Evolutionary conservation across 2,329 filamentous ascomycete genomes (phyloP).

Genomic region (Ophiostoma fasciatum): DNA sequence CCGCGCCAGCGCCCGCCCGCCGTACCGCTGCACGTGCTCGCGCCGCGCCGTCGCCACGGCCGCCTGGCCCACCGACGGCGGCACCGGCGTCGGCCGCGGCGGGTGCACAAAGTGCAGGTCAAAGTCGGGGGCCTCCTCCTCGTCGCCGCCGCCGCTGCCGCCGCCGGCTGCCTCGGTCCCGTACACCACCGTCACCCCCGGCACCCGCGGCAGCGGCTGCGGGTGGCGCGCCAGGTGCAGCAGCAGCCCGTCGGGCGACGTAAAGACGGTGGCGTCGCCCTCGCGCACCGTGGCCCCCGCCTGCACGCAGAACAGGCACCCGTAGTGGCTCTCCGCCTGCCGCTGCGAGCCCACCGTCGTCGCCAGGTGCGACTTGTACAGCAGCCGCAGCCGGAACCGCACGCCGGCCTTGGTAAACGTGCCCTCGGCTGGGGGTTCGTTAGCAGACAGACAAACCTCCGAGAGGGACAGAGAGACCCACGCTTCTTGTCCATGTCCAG

Average conservation of each 20-base stretch:
- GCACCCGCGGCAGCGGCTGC: slow-evolving; percentile 23
- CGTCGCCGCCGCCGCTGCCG: slow-evolving; percentile 3
- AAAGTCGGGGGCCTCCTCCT: slow-evolving; percentile 14
- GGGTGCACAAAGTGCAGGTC: slow-evolving; percentile 24
- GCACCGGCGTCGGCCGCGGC: slow-evolving; percentile 16
- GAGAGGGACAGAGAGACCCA: slow-evolving; percentile 12
- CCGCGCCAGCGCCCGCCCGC: slow-evolving; percentile 18
- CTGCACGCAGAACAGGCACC: slow-evolving; percentile 25
- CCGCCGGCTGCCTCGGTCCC: slow-evolving; percentile 16
- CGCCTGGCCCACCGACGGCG: slow-evolving; percentile 16
- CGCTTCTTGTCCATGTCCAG: slow-evolving; percentile 18
- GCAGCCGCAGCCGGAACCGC: slow-evolving; percentile 24
- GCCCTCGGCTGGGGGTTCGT: slow-evolving; percentile 16
- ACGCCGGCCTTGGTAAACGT: slow-evolving; percentile 20
- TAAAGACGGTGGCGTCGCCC: slow-evolving; percentile 27
- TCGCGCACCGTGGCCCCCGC: slow-evolving; percentile 20
- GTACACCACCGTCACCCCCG: slow-evolving; percentile 24
- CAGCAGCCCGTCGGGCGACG: slow-evolving; percentile 21
- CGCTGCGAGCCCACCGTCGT: slow-evolving; percentile 13
- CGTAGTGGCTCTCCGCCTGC: slow-evolving; percentile 21
- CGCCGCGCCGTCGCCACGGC: slow-evolving; percentile 21
- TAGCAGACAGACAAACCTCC: background rate
- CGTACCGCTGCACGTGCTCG: slow-evolving; percentile 21
- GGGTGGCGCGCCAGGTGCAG: slow-evolving; percentile 25
- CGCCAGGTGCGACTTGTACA: slow-evolving; percentile 28